Base-by-base conservation (phyloP, 1,284 basidiomycete species). In the Agroathelia rolfsii region DNA sequence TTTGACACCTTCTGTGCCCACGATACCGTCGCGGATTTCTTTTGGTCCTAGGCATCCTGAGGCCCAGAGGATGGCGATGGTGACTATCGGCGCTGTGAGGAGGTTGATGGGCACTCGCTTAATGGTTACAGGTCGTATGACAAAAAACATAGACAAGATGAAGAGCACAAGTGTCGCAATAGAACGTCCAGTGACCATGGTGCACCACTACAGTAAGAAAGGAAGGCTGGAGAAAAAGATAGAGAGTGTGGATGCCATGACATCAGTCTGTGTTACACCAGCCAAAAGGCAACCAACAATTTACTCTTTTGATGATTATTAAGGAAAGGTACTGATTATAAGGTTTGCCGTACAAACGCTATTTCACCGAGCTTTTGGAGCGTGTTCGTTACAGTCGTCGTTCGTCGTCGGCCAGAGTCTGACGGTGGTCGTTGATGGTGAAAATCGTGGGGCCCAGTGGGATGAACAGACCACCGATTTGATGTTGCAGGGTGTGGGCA, bases 21-120 rank as follows among this genome's bases (percentile, higher is more conserved):
- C 43, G 28, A 53, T 52, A 3, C 73, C 74, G 30, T 58, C 49
- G 4, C 61, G 48, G 12, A 76, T 17, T 68, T 66, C 47, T 0
- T 43, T 41, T 0, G 71, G 66, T 30, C 67, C 58, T 19, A 83
- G 74, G 27, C 67, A 69, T 10, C 38, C 74, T 0, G 76, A 67
- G 0, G 81, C 82, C 46, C 90, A 77, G 9, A 95, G 63, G 20
- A 94, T 51, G 1, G 84, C 61, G 6, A 93, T 88, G 2, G 81
- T 80, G 22, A 83, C 53, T 13, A 90, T 72, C 3, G 92, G 92
- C 0, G 80, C 80, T 0, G 80, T 79, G 28, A 75, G 69, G 31
- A 83, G 70, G 38, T 82, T 76, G 13, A 90, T 55, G 2, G 62
- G 64, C 22, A 87, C 42, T 24, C 56, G 53, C n/a, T n/a, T n/a